Percentiles rank a stretch among this genome's conserved stretches.
phyloP scores from a whole-genome alignment of 2,329 filamentous ascomycete species.

The Rhynchosporium secalis region DNA sequence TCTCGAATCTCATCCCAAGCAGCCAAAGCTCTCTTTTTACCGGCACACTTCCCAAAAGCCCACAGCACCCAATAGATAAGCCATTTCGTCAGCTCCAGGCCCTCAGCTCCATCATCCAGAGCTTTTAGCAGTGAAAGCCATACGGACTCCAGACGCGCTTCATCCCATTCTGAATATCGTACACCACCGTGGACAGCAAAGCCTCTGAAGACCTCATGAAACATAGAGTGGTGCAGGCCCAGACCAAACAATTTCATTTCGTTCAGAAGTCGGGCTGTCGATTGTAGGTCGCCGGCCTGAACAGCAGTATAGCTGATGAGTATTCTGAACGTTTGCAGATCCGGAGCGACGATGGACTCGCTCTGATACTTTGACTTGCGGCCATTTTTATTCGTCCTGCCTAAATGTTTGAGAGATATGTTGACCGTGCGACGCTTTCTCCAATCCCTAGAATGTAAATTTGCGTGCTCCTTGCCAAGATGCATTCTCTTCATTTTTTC shows the following conservation, averaged over 20 bases:
- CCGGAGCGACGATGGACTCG: conserved; percentile 65
- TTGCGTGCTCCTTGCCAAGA: conserved; percentile 24
- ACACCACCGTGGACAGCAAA: conserved; percentile 73
- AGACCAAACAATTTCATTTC: conserved; percentile 77
- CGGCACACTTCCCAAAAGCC: conserved; percentile 57
- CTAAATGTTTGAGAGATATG: conserved; percentile 58
- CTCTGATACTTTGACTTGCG: conserved; percentile 62
- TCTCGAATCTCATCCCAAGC: conserved; percentile 38
- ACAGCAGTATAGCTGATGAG: conserved; percentile 74
- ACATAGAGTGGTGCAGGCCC: conserved; percentile 72
- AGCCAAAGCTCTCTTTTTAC: conserved; percentile 33
- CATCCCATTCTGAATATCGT: conserved; percentile 69
- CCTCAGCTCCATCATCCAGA: conserved; percentile 47
- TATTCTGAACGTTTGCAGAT: conserved; percentile 77
- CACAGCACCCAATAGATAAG: conserved; percentile 60
- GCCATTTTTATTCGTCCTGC: conserved; percentile 53
- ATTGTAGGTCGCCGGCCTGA: conserved; percentile 67
- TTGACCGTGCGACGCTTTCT: conserved; percentile 45
- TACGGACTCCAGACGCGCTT: conserved; percentile 64
- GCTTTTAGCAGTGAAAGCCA: conserved; percentile 64
- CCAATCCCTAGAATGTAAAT: conserved; percentile 42
- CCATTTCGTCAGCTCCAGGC: conserved; percentile 59
- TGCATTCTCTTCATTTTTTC: conserved; percentile 69
- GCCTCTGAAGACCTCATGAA: conserved; percentile 78
- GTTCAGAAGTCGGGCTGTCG: conserved; percentile 68